phyloP scores from a whole-genome alignment of 192 early-diverging fungal genomes.

The Kappamyces sp. region DNA sequence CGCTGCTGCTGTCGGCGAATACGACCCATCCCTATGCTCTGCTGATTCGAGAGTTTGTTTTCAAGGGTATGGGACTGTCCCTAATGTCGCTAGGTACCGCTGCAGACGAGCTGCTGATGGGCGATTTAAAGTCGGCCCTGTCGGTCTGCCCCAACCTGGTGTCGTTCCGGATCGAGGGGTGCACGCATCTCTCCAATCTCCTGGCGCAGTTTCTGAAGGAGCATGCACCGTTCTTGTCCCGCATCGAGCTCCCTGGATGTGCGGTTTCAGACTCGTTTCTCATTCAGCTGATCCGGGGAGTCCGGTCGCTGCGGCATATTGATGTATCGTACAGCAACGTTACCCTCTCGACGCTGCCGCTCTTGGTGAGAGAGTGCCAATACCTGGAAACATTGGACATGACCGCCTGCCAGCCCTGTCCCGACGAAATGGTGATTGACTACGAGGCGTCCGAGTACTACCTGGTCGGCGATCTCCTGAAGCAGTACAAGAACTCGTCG shows the following conservation, averaged over 20 bases:
- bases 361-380: slow-evolving; percentile 30
- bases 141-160: slow-evolving; percentile 29
- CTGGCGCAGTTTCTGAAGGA: slow-evolving; percentile 35
- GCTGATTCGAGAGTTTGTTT: slow-evolving; percentile 43
- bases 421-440: slow-evolving; percentile 13
- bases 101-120: slow-evolving; percentile 51
- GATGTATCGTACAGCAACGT: slow-evolving; percentile 48
- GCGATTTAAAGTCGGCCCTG: slow-evolving; percentile 43
- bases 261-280: slow-evolving; percentile 47
- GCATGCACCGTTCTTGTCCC: slow-evolving; percentile 20
- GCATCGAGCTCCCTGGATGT: slow-evolving; percentile 47
- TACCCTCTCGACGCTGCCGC: slow-evolving; percentile 34
- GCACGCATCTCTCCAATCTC: slow-evolving; percentile 47
- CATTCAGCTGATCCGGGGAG: slow-evolving; percentile 31
- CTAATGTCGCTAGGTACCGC: slow-evolving; percentile 19
- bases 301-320: slow-evolving; percentile 30
- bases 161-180: slow-evolving; percentile 44
- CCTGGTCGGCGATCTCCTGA: slow-evolving; percentile 9
- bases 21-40: slow-evolving; percentile 30
- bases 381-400: slow-evolving; percentile 39
- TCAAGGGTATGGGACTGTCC: slow-evolving; percentile 17
- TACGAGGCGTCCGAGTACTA: slow-evolving; percentile 13
- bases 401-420: slow-evolving; percentile 28
- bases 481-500: slow-evolving; percentile 8
- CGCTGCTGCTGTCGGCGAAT: slow-evolving; percentile 25